These are phyloP conservation scores for Triticum dicoccoides DNA, from an alignment of 176 grass and related monocot genomes.

Conservation along the genomic window DNA sequence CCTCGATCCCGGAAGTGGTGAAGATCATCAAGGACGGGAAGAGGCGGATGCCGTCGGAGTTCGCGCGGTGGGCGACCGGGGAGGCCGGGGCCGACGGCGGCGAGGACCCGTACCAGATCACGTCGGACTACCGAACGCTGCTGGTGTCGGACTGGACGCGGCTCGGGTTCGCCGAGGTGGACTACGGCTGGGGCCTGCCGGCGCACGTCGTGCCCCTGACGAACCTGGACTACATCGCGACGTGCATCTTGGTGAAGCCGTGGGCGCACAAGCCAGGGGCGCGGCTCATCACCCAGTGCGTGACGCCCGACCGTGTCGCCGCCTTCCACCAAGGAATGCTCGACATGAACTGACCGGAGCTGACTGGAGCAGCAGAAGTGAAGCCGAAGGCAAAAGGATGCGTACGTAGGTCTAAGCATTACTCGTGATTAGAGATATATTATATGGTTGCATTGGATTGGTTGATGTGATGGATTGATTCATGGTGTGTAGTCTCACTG, in stretches of 20 bases:
- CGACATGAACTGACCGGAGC: constrained; percentile 42
- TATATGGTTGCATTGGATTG: neutral
- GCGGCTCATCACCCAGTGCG: constrained; percentile 81
- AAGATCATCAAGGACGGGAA: constrained; percentile 78
- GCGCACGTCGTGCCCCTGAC: constrained; percentile 82
- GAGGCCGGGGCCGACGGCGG: neutral
- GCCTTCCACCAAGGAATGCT: constrained; percentile 75
- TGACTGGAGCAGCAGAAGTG: constrained; percentile 36
- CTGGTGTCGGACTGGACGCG: constrained; percentile 85
- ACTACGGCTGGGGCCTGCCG: constrained; percentile 83
- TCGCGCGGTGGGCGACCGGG: constrained; percentile 48
- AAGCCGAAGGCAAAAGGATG: constrained; percentile 47
- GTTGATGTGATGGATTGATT: neutral
- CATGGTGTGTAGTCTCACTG: constrained; percentile 18
- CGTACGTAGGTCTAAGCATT: neutral
- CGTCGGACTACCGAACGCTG: constrained; percentile 68
- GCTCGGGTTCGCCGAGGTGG: constrained; percentile 67
- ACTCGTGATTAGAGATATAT: neutral
- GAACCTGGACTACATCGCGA: constrained; percentile 86
- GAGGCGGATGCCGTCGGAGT: constrained; percentile 57
- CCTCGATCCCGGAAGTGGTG: constrained; percentile 51
- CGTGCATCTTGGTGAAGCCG: constrained; percentile 76
- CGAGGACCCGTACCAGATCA: constrained; percentile 80
- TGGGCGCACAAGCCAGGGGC: constrained; percentile 76
- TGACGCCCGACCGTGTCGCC: constrained; percentile 51